These are phyloP conservation scores for Neodidymelliopsis sp. DNA, from an alignment of 2,329 filamentous ascomycete genomes.

Conservation along the genomic window DNA sequence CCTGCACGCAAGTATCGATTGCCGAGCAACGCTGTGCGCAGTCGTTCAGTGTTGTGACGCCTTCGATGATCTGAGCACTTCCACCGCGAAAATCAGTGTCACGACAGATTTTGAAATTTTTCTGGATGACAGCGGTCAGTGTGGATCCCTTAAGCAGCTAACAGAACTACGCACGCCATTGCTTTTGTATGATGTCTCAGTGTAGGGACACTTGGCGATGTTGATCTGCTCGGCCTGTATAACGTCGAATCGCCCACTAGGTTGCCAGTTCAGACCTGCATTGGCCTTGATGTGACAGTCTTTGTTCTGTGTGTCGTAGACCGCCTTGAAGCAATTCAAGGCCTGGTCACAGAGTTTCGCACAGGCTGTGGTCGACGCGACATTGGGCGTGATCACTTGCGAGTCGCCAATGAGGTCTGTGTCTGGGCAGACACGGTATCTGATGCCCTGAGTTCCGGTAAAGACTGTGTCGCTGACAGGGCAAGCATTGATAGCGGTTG, in stretches of 20 bases:
- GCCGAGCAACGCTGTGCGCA: slow-evolving; percentile 35
- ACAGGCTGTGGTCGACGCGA: slow-evolving; percentile 30
- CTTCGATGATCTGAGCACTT: slow-evolving; percentile 23
- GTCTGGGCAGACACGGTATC: slow-evolving; percentile 31
- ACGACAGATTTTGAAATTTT: slow-evolving; percentile 32
- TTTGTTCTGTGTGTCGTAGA: slow-evolving; percentile 30
- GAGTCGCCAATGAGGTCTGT: slow-evolving; percentile 31
- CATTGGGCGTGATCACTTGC: slow-evolving; percentile 16
- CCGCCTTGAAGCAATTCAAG: slow-evolving; percentile 37
- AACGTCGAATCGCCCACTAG: slow-evolving; percentile 27
- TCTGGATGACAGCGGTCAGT: slow-evolving; percentile 11
- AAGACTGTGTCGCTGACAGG: slow-evolving; percentile 28
- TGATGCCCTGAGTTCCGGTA: slow-evolving; percentile 27
- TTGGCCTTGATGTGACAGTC: slow-evolving; percentile 34
- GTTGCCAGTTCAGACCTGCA: slow-evolving; percentile 28
- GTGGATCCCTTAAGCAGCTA: not conserved
- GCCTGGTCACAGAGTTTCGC: slow-evolving; percentile 29
- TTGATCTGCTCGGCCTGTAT: slow-evolving; percentile 36
- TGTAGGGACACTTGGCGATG: slow-evolving; percentile 33
- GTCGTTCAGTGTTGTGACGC: slow-evolving; percentile 23
- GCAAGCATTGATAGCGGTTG: slow-evolving; percentile 30
- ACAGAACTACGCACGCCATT: slow-evolving; percentile 21
- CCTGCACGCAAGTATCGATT: slow-evolving; percentile 26
- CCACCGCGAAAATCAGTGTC: slow-evolving; percentile 34
- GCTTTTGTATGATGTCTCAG: slow-evolving; percentile 26